Conservation (phyloP, 176 grass and related monocot species). For the Calamus simplicifolius region DNA sequence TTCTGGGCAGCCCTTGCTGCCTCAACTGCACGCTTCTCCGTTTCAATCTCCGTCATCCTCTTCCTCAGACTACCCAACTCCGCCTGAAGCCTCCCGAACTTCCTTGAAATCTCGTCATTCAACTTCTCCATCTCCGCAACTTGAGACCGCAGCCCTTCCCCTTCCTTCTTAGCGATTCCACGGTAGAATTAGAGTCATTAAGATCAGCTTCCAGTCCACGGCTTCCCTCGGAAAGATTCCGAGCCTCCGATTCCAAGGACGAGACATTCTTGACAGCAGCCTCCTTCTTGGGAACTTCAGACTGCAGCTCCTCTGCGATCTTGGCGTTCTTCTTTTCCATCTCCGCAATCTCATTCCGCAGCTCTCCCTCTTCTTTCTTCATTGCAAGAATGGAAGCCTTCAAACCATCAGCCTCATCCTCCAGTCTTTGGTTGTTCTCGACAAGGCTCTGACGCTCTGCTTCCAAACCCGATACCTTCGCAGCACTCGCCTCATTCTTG, state of each 20-base stretch:
- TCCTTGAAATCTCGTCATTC: constrained; percentile 6
- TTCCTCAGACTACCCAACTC: constrained; percentile 13
- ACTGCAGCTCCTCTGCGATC: no score
- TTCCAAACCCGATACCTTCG: constrained; percentile 13
- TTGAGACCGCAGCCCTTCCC: constrained; percentile 12
- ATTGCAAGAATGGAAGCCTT: constrained; percentile 14
- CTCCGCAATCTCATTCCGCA: no score
- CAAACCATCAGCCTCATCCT: constrained; percentile 14
- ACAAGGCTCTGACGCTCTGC: not conserved
- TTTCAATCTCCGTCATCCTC: constrained; percentile 1
- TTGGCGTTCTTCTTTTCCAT: no score
- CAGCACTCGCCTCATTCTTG: constrained; percentile 22
- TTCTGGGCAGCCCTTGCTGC: constrained; percentile 10
- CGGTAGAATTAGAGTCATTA: no score
- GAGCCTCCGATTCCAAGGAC: no score
- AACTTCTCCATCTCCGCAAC: constrained; percentile 13
- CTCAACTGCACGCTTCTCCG: constrained; percentile 33
- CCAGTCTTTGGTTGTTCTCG: constrained; percentile 18
- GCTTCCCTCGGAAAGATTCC: no score
- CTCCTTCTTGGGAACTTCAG: no score
- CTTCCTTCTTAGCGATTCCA: constrained; percentile 19
- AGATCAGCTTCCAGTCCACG: no score
- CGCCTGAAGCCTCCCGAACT: constrained; percentile 24
- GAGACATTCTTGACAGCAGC: no score
- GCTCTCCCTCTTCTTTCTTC: no score